Evolutionary conservation across 108 stramenopile genomes (phyloP).

Genomic region (Craspedostauros australis): DNA sequence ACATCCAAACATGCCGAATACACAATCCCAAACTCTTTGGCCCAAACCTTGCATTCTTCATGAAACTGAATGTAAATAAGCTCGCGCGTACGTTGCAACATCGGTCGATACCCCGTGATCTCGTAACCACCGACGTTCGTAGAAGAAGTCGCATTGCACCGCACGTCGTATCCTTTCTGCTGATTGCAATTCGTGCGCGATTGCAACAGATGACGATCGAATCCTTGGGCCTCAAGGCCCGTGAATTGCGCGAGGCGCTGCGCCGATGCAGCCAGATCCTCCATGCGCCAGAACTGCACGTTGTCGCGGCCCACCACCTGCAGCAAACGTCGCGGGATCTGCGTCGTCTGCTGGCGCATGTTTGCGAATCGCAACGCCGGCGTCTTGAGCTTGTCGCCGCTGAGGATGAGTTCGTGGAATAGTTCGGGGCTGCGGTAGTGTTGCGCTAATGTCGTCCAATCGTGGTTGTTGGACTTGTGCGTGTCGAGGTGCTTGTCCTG

Average conservation of each 20-base stretch:
- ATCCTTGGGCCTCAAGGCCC: slow-evolving; percentile 5
- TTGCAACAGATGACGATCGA: neutral
- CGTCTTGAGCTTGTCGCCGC: slow-evolving; percentile 9
- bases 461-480: neutral
- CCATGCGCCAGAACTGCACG: slow-evolving; percentile 10
- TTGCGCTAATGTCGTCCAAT: neutral
- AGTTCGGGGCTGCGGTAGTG: slow-evolving; percentile 22
- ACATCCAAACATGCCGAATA: slow-evolving; percentile 17
- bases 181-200: slow-evolving; percentile 14
- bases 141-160: neutral
- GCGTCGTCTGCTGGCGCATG: neutral
- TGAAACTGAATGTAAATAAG: slow-evolving; percentile 12
- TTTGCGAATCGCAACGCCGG: neutral
- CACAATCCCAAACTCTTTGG: slow-evolving; percentile 17
- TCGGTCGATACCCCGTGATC: slow-evolving; percentile 6
- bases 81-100: slow-evolving; percentile 11
- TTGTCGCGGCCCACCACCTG: slow-evolving; percentile 6
- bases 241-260: slow-evolving; percentile 4
- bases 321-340: neutral
- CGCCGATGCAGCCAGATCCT: slow-evolving; percentile 19
- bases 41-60: slow-evolving; percentile 20
- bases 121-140: slow-evolving; percentile 1
- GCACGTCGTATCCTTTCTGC: slow-evolving; percentile 9
- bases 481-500: neutral
- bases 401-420: slow-evolving; percentile 18